A percentile compares a stretch with the other conserved stretches of the same genome.
Conservation (phyloP, 768 basidiomycete species). For the Tulasnella sp. region DNA sequence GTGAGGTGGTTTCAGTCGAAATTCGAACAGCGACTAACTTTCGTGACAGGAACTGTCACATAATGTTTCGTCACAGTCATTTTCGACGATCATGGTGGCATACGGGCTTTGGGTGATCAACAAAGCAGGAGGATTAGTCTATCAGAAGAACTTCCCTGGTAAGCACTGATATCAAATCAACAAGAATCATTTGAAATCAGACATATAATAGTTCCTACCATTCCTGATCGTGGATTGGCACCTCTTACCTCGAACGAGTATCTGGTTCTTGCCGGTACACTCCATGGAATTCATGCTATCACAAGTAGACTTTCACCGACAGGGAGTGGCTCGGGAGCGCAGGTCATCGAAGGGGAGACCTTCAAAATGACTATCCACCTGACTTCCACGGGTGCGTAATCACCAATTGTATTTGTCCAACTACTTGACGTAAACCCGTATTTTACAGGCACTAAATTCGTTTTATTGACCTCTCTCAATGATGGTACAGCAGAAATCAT, state of each 20-base stretch:
- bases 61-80: no score
- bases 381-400: slow-evolving; percentile 66
- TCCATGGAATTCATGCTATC: slow-evolving; percentile 98
- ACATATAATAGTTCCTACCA: background rate
- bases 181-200: background rate
- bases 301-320: slow-evolving; percentile 80
- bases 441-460: slow-evolving; percentile 79
- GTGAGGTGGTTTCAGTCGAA: no score
- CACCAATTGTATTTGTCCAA: background rate
- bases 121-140: slow-evolving; percentile 94
- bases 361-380: slow-evolving; percentile 90
- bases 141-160: slow-evolving; percentile 88
- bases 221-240: slow-evolving; percentile 52
- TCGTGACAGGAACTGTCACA: no score
- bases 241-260: slow-evolving; percentile 87
- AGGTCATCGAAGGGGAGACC: slow-evolving; percentile 90
- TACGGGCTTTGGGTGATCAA: slow-evolving; percentile 90
- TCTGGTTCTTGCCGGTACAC: slow-evolving; percentile 86
- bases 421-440: background rate
- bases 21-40: no score
- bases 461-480: slow-evolving; percentile 70
- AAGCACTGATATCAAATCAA: slow-evolving; percentile 15
- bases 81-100: slow-evolving; percentile 64
- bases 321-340: slow-evolving; percentile 70
- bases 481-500: slow-evolving; percentile 57